A percentile compares a stretch with the other conserved stretches of the same genome.
phyloP scores from a whole-genome alignment of 1,284 basidiomycete genomes.

The Psilocybe mexicana region DNA sequence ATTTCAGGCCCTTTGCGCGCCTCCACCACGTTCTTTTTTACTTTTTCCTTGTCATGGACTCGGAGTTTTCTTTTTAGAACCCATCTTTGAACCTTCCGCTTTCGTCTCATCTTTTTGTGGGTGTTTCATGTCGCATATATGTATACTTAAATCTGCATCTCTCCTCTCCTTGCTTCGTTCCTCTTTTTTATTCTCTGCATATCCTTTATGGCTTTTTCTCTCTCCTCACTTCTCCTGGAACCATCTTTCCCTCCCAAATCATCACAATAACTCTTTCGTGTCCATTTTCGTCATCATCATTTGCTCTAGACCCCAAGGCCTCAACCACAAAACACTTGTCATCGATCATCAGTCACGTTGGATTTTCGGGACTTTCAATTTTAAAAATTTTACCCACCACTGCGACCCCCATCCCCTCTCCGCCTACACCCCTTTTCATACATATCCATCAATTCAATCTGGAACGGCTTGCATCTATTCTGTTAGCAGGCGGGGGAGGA shows the following conservation, averaged over 20 bases:
- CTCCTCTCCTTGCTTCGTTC: conserved; percentile 1
- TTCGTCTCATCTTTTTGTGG: conserved; percentile 5
- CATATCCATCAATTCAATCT: too few species aligned
- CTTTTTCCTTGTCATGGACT: neutral
- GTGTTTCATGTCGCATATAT: conserved; percentile 6
- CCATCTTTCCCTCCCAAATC: conserved; percentile 1
- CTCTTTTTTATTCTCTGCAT: neutral
- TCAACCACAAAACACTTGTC: neutral
- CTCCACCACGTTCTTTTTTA: conserved; percentile 4
- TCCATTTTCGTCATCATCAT: neutral
- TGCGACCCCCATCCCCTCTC: neutral
- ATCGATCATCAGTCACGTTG: neutral
- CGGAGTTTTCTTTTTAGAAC: neutral
- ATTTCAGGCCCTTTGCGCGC: neutral
- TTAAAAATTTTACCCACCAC: neutral
- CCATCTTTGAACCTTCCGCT: neutral
- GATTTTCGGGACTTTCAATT: neutral
- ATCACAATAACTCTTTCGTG: neutral
- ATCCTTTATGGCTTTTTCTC: conserved; percentile 8
- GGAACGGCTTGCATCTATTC: neutral
- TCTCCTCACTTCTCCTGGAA: conserved; percentile 4
- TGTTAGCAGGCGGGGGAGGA: too few species aligned
- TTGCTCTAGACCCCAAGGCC: neutral
- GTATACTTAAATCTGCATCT: conserved; percentile 21
- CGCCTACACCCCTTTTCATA: neutral